Percentiles rank a stretch among this genome's conserved stretches.
These are phyloP conservation scores for Lasiosphaeria hispida DNA, from an alignment of 495 filamentous ascomycete species.

Conservation along the genomic window DNA sequence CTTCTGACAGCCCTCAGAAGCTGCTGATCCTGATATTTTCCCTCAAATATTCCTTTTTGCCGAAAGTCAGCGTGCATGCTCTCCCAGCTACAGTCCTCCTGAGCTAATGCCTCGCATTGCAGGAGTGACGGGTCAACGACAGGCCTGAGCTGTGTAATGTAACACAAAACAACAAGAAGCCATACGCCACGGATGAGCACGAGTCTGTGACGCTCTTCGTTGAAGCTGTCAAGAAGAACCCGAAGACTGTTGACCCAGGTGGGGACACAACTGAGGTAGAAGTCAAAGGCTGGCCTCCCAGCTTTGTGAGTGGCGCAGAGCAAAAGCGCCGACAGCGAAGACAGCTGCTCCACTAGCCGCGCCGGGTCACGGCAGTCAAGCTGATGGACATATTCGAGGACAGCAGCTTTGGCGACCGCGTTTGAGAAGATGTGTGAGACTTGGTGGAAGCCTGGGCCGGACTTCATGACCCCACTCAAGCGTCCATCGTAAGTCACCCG, in stretches of 20 bases:
- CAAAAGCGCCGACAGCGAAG: conserved; percentile 22
- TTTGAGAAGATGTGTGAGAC: conserved; percentile 22
- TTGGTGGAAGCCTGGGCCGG: conserved; percentile 25
- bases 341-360: conserved; percentile 21
- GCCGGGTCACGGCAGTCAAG: conserved; percentile 24
- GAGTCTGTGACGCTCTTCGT: conserved; percentile 14
- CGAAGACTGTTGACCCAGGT: conserved; percentile 22
- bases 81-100: conserved; percentile 19
- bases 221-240: conserved; percentile 21
- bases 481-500: conserved; percentile 28
- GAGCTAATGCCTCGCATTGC: background rate
- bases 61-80: conserved; percentile 12
- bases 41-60: background rate
- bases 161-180: conserved; percentile 28
- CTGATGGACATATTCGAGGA: conserved; percentile 26
- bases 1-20: conserved; percentile 28
- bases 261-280: conserved; percentile 28
- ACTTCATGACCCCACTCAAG: conserved; percentile 28
- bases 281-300: conserved; percentile 25
- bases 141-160: conserved; percentile 33
- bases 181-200: conserved; percentile 27
- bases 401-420: conserved; percentile 12
- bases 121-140: conserved; percentile 24
- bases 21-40: conserved; percentile 13
- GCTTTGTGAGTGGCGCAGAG: conserved; percentile 28